Evolutionary conservation across 441 rosid species (phyloP), one percentile per base, ranked within the genome.

Genomic region (Populus trichocarpa): DNA sequence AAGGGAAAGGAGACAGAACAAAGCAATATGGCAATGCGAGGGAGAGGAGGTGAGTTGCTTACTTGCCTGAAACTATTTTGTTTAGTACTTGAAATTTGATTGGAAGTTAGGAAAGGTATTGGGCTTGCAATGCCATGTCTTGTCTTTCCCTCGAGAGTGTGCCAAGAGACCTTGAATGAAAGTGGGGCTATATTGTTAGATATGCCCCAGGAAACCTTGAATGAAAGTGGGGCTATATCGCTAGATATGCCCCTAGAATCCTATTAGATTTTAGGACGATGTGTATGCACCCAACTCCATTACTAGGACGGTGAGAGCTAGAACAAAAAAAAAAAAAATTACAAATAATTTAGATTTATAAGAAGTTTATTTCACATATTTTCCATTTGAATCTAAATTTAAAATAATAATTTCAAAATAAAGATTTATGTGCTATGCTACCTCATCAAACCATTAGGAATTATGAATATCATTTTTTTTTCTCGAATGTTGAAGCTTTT

Each of bases 81-180:
- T 35, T 20, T 2, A 30, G 38, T 68, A 78, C 88, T 78, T 83
- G 74, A 80, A 4, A 35, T 78, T 33, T 70, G 61, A 80, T 79
- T 78, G 83, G 82, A 61, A 32, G 14, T 3, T 0, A n/a, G n/a
- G 36, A 12, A 68, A 18, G 22, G 6, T 6, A 1, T 40, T 5
- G 8, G 23, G 32, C 5, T 14, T 40, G 25, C 57, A 9, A 23
- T 23, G 59, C n/a, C n/a, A 2, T 28, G 20, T 38, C 82, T 69
- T 70, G 79, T n/a, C 50, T 3, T 22, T 36, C 75, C 75, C 23
- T 11, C 26, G 36, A 14, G 14, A 72, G 4, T n/a, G 28, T 40
- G 35, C 28, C 35, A 20, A 18, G 3, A 11, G 26, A 16, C 50
- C 35, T 28, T 40, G 0, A 3, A 59, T 22, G 66, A 42, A 57